Evolutionary conservation across 495 filamentous ascomycete genomes (phyloP), one percentile per base, ranked within the genome.

Genomic region (Neurospora africana): DNA sequence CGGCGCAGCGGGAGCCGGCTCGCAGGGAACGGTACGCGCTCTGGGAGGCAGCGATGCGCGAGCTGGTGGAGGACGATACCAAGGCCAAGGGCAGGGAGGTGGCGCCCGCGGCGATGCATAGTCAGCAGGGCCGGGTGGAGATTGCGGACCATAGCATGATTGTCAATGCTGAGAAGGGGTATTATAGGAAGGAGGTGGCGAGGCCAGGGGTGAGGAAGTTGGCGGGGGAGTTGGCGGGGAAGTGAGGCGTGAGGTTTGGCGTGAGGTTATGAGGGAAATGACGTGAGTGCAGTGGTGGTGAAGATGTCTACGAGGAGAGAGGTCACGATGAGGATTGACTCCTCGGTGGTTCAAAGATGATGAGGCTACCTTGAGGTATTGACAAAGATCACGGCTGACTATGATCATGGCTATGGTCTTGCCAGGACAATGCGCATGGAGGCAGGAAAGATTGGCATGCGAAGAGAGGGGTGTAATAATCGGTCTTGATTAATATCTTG

Each of bases 11-110:
- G 30, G 74, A 84, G 41, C 69, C 75, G 1, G 68, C 77, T 0
- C 77, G 79, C 35, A 78, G 80, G 17, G 72, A 82, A 17, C 78
- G 84, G 37, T 80, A 84, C 68, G 68, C 76, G 3, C 71, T 81
- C 0, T 86, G 84, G 84, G 84, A 86, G 74, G 61, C 71, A 1
- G 78, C 82, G 4, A 84, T 86, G 83, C 75, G 78, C 11, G 78
- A 78, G 17, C 44, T 84, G 11, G 77, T 86, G 3, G 80, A 82
- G 38, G 76, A 79, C 11, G 75, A 76, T 9, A 76, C 69, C 27
- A 91, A 88, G 76, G 89, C 89, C 80, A 91, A 89, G 76, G 89
- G 84, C 13, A 90, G 85, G 70, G 92, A 91, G 75, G 85, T 90
- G 82, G 89, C 89, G 77, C 89, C 89, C 69, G 91, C 89, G 40